Evolutionary conservation across 148 eudicot species (phyloP), one percentile per base, ranked within the genome.

Genomic region (Bassia scoparia): DNA sequence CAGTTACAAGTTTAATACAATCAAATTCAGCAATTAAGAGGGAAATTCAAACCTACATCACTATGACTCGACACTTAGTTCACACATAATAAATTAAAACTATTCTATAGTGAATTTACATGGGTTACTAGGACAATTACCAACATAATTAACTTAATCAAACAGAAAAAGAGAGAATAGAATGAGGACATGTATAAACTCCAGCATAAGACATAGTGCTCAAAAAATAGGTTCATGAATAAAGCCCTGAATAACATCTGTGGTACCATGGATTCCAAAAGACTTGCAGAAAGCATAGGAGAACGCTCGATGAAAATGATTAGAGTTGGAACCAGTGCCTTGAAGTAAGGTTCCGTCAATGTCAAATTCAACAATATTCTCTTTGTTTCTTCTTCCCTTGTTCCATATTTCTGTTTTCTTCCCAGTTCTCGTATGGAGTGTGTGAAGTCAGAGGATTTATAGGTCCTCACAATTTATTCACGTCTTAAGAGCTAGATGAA

Each of bases 361-460:
- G 53, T 73, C 76, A 17, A 73, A 73, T 68, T 73, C 13, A 73
- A 68, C 46, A 73, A 41, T 21, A 73, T 54, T 73, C 59, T 33
- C 43, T 63, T 73, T 14, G 14, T 33, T 38, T 61, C 68, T 56
- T 38, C 35, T 21, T 61, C 20, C 65, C 68, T 61, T 61, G 68
- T 61, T 72, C 68, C 76, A 61, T 61, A 67, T 46, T 31, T 71
- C 64, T 38, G 44, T 50, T 31, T 9, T n/a, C n/a, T n/a, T n/a
- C n/a, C n/a, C n/a, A n/a, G n/a, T n/a, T n/a, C n/a, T n/a, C n/a
- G n/a, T n/a, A n/a, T n/a, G n/a, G n/a, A 12, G 15, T 12, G 52
- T 3, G 91, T 89, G 38, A 77, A 69, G 52, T 89, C 96, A 37
- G 78, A 78, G 63, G 92, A 88, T 70, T 83, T 86, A 52, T 87